A percentile compares a stretch with the other conserved stretches of the same genome.
Evolutionary conservation across 139 green algal genomes (phyloP).

Genomic region (Tetradesmus obliquus): DNA sequence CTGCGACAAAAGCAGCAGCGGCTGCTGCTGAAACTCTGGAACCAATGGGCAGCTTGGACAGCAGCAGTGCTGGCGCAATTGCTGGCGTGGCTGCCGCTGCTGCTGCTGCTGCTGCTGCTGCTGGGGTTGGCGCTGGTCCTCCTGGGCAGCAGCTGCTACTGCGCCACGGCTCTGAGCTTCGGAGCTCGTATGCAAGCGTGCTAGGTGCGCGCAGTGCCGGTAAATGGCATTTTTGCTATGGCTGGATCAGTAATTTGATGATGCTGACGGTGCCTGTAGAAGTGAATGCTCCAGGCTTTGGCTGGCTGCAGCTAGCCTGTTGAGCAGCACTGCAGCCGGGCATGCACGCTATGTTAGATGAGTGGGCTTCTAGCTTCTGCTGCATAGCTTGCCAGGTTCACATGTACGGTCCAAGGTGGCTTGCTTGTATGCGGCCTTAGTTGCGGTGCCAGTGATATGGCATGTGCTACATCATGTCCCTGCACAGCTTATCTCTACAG

Average conservation of each 20-base stretch:
- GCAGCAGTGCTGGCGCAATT: background rate
- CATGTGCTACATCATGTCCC: background rate
- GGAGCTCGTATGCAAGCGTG: slow-evolving; percentile 45
- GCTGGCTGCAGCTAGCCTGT: too few relatives aligned
- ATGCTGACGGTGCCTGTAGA: background rate
- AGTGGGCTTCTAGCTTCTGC: too few relatives aligned
- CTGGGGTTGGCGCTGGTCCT: background rate
- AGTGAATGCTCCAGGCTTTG: too few relatives aligned
- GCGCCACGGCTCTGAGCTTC: slow-evolving; percentile 23
- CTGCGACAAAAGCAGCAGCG: background rate
- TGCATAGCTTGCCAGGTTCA: too few relatives aligned
- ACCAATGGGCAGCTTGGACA: background rate
- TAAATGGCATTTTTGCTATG: background rate
- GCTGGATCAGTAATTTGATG: background rate
- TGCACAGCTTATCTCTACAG: background rate
- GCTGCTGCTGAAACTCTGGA: background rate
- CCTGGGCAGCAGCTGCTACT: background rate
- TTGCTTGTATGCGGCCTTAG: too few relatives aligned
- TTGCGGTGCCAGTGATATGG: too few relatives aligned
- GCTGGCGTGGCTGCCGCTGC: background rate
- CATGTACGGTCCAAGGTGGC: too few relatives aligned
- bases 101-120: slow-evolving; percentile 9
- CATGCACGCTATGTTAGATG: too few relatives aligned
- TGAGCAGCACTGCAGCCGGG: too few relatives aligned
- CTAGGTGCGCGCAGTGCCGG: background rate